Percentiles rank a stretch among this genome's conserved stretches.
These are phyloP conservation scores for Uncinocarpus reesii DNA, from an alignment of 2,329 filamentous ascomycete species.

Conservation along the genomic window DNA sequence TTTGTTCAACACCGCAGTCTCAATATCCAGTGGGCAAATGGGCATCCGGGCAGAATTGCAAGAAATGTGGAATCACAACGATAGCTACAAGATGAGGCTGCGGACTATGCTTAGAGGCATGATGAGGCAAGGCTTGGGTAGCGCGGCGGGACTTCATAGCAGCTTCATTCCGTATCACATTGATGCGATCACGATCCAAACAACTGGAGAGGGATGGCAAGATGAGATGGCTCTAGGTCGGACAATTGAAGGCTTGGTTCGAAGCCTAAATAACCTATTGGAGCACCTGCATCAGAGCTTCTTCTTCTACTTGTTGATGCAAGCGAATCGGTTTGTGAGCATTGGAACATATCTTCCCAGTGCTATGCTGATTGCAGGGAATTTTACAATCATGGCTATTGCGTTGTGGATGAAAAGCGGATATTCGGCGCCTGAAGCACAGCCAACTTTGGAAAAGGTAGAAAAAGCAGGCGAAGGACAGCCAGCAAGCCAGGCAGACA, in stretches of 20 bases:
- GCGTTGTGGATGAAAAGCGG: constrained; percentile 89
- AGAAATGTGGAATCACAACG: constrained; percentile 67
- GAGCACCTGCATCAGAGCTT: constrained; percentile 98
- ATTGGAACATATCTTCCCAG: constrained; percentile 95
- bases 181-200: constrained; percentile 86
- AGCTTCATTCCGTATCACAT: constrained; percentile 97
- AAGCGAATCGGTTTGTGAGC: constrained; percentile 85
- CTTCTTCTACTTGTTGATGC: constrained; percentile 96
- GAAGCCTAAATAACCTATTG: constrained; percentile 89
- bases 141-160: constrained; percentile 83
- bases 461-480: constrained; percentile 23
- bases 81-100: constrained; percentile 70
- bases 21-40: constrained; percentile 84
- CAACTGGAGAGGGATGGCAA: constrained; percentile 85
- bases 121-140: constrained; percentile 80
- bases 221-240: constrained; percentile 94
- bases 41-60: constrained; percentile 75
- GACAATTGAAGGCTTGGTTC: constrained; percentile 78
- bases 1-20: constrained; percentile 84
- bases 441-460: constrained; percentile 21
- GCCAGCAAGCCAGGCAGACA: constrained; percentile 14
- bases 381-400: constrained; percentile 92
- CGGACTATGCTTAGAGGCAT: constrained; percentile 86
- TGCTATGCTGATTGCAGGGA: constrained; percentile 91
- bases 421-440: constrained; percentile 5